Evolutionary conservation across 495 filamentous ascomycete genomes (phyloP), one percentile per base, ranked within the genome.

Genomic region (Xylaria flabelliformis): DNA sequence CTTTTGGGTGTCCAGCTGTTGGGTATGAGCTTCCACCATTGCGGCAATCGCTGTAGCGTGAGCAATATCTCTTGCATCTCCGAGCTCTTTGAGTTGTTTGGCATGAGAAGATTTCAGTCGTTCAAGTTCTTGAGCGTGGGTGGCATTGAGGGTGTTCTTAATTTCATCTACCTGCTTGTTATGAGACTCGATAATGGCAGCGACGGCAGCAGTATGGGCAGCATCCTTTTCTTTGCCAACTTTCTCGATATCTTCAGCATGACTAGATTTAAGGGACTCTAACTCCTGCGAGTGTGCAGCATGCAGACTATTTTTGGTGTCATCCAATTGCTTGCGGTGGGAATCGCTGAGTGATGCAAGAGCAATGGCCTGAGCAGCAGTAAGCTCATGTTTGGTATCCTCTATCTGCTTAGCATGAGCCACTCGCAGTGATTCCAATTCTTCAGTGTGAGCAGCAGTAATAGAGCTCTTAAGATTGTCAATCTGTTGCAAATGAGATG

Each of bases 381-480:
- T 74, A 51, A 79, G 71, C 73, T 82, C 70, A 29, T 79, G 61
- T 66, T 82, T 81, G n/a, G 82, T 67, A 26, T 78, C 75, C 67
- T 80, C 75, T 12, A 88, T 69, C 1, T 79, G 75, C 64, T 82
- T 79, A 26, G 76, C 74, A 58, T 88, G 82, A 56, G 75, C 69
- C 26, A 76, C 74, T n/a, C 80, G 75, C 50, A 86, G 67, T 12
- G 74, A 76, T 46, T 83, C 80, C 12, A 84, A 53, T 74, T 84
- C 75, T 4, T 79, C 70, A 39, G 77, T 66, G 58, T 77, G 69
- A 8, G 65, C 74, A 19, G 76, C 67, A 3, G 74, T 62, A 15
- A 78, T 64, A 8, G 82, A 76, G 12, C 73, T 70, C 76, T 79
- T 81, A 15, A 87, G 68, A 39, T 74, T 51, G 12, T 78, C 76